Evolutionary conservation across 2,329 filamentous ascomycete species (phyloP), one percentile per base, ranked within the genome.

Genomic region (Xylaria sp.): DNA sequence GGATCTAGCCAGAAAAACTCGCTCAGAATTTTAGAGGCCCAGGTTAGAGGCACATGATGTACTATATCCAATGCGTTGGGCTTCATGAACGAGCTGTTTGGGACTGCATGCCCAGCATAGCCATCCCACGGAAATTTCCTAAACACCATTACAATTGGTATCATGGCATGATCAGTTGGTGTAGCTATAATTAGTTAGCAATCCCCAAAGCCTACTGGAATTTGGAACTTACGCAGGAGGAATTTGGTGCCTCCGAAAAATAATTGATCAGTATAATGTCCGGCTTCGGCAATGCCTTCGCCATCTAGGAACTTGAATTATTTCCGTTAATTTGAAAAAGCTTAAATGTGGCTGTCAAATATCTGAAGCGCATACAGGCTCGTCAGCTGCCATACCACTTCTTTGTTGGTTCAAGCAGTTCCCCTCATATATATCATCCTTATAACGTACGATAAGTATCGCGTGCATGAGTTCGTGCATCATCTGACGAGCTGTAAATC

Each of bases 391-490:
- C 2, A 0, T 0, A 17, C 43, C 56, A n/a, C 3, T 29, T 38
- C 11, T 54, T 1, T 7, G 1, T 5, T 1, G 1, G 9, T 33
- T 8, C 2, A 52, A 51, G n/a, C 23, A 9, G 11, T 58, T 54
- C 25, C 54, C 54, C 4, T 3, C 2, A 9, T 44, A 57, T 3
- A 4, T 9, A 9, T 49, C 40, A 2, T 44, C 23, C 1, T 2
- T 2, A 23, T 58, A 53, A 31, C 60, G 48, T 31, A 17, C 29
- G 0, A 1, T 25, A 1, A 33, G 1, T 23, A 54, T 49, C 1
- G 43, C 35, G 27, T 62, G 60, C 48, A 54, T 54, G 19, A 58
- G 13, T 40, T 62, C 60, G 11, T 62, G 60, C 9, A 58, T n/a
- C 11, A 62, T 33, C 60, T 62, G 25, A 19, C 3, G 2, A 38